phyloP scores from a whole-genome alignment of 1,139 yeast genomes.

The Oligophagozyma castellii region DNA sequence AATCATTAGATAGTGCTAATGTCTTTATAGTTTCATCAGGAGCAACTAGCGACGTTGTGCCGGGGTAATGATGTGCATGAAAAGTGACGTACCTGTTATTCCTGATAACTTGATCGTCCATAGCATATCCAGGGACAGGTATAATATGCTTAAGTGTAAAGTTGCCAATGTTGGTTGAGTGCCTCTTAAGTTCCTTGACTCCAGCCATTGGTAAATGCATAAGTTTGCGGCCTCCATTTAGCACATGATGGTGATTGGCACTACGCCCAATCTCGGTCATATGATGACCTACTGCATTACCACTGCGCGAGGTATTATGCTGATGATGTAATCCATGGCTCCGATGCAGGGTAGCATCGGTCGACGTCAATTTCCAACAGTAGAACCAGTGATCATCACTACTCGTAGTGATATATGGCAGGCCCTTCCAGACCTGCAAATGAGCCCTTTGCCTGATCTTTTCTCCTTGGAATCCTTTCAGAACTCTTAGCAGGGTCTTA shows the following conservation, averaged over 20 bases:
- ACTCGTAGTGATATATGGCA: slow-evolving; percentile 27
- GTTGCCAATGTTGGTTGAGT: neutral
- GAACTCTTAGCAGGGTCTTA: slow-evolving; percentile 46
- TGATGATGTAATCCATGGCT: slow-evolving; percentile 2
- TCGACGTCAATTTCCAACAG: slow-evolving; percentile 19
- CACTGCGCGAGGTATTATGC: neutral
- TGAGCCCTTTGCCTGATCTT: slow-evolving; percentile 59
- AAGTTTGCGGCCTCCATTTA: slow-evolving; percentile 6
- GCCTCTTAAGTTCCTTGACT: slow-evolving; percentile 16
- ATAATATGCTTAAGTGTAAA: slow-evolving; percentile 1
- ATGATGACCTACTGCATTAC: slow-evolving; percentile 1
- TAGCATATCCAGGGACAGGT: slow-evolving; percentile 7
- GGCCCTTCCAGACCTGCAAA: slow-evolving; percentile 7
- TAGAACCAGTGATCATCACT: slow-evolving; percentile 33
- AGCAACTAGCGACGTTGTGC: slow-evolving; percentile 69
- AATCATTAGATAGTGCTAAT: slow-evolving; percentile 62
- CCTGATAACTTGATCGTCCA: slow-evolving; percentile 16
- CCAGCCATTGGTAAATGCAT: slow-evolving; percentile 6
- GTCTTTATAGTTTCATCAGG: slow-evolving; percentile 58
- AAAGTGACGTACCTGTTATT: slow-evolving; percentile 43
- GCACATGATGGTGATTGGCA: slow-evolving; percentile 8
- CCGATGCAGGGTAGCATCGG: slow-evolving; percentile 2
- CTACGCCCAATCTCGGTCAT: slow-evolving; percentile 26
- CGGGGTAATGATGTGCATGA: slow-evolving; percentile 63
- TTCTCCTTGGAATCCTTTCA: slow-evolving; percentile 60